Conservation (phyloP, 108 stramenopile species). For the Cyclotella sp. region DNA sequence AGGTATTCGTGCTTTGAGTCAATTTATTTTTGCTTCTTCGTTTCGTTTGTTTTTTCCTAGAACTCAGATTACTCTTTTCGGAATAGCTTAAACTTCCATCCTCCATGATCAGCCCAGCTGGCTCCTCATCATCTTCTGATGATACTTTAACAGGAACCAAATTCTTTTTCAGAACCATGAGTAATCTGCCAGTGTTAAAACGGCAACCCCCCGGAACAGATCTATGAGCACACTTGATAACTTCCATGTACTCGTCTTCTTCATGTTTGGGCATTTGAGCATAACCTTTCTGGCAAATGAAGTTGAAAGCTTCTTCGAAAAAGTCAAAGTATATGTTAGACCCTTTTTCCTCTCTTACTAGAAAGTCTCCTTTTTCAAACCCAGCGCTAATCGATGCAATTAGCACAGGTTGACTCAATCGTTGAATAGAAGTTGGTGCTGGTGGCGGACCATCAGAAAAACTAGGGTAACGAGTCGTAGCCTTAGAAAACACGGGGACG, state of each 20-base stretch:
- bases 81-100: conserved; percentile 1
- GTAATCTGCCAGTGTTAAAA: conserved; percentile 80
- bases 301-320: conserved; percentile 86
- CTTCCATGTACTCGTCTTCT: conserved; percentile 79
- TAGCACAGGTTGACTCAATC: conserved; percentile 18
- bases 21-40: not conserved
- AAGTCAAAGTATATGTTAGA: conserved; percentile 85
- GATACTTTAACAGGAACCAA: conserved; percentile 21
- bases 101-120: not conserved
- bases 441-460: not conserved
- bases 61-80: not conserved
- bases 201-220: conserved; percentile 81
- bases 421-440: not conserved
- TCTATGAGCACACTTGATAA: conserved; percentile 78
- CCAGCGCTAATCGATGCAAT: conserved; percentile 85
- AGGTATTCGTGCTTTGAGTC: conserved; percentile 7
- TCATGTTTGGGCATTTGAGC: conserved; percentile 75
- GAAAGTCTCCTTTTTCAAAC: conserved; percentile 86
- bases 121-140: conserved; percentile 10
- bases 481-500: not conserved
- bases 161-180: conserved; percentile 72
- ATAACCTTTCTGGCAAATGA: conserved; percentile 84
- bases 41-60: not conserved
- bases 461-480: not conserved
- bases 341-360: conserved; percentile 85